Percentiles rank a stretch among this genome's conserved stretches.
phyloP scores from a whole-genome alignment of 208 protist species.

The Trypanosoma congolense region DNA sequence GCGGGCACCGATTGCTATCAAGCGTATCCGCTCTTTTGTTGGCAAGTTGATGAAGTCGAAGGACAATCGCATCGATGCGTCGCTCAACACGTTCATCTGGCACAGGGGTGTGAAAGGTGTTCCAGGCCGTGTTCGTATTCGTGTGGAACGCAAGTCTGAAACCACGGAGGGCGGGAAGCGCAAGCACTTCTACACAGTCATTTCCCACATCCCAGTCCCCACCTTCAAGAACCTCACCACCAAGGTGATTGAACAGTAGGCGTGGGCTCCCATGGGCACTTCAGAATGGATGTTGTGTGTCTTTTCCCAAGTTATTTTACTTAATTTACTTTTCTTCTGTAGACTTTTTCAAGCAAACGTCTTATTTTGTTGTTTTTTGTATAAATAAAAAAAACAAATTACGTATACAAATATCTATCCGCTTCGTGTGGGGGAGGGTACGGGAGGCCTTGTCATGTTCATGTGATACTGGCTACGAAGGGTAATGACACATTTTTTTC shows the following conservation, averaged over 20 bases:
- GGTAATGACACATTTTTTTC: no score
- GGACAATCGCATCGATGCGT: conserved; percentile 95
- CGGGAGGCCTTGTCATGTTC: no score
- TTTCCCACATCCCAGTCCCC: conserved; percentile 81
- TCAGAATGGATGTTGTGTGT: background rate
- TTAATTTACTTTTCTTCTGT: conserved; percentile 12
- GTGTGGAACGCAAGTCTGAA: conserved; percentile 85
- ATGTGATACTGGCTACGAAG: no score
- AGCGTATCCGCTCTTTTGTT: conserved; percentile 94
- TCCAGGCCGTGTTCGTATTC: conserved; percentile 93
- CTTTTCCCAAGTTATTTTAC: background rate
- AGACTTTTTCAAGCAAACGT: conserved; percentile 2
- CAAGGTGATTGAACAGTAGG: conserved; percentile 68
- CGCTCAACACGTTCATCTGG: conserved; percentile 96
- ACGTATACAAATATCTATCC: background rate
- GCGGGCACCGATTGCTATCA: conserved; percentile 94
- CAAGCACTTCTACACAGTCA: conserved; percentile 89
- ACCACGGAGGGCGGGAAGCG: conserved; percentile 72
- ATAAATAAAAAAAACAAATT: conserved; percentile 5
- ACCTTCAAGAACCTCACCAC: conserved; percentile 86
- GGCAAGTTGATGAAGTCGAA: conserved; percentile 93
- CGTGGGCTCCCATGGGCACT: no score
- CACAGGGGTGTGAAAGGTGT: conserved; percentile 93
- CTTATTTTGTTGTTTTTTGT: background rate
- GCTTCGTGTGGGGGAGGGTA: no score